These are phyloP conservation scores for Ceratobasidium sp. DNA, from an alignment of 1,284 basidiomycete species.

Conservation along the genomic window DNA sequence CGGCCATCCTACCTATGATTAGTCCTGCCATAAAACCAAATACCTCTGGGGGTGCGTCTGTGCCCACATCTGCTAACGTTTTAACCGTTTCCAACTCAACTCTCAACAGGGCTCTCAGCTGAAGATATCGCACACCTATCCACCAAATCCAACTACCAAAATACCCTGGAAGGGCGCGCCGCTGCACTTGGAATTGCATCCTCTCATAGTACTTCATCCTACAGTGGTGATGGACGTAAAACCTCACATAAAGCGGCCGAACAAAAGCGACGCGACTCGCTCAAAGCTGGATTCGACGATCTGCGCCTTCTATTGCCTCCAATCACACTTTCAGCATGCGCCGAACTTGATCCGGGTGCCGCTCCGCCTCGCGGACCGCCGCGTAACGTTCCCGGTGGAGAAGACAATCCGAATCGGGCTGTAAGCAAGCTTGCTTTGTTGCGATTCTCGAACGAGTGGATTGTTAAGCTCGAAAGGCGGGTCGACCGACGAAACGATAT, in stretches of 20 bases:
- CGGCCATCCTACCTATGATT: slow-evolving; percentile 45
- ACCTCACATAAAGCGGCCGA: slow-evolving; percentile 97
- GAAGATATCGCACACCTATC: slow-evolving; percentile 48
- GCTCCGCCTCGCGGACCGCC: slow-evolving; percentile 87
- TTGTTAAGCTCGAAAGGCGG: slow-evolving; percentile 78
- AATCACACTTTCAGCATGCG: slow-evolving; percentile 73
- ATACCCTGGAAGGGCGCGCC: slow-evolving; percentile 46
- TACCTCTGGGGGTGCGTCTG: slow-evolving; percentile 62
- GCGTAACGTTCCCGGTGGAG: slow-evolving; percentile 71
- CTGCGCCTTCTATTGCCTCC: slow-evolving; percentile 88
- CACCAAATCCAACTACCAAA: slow-evolving; percentile 48
- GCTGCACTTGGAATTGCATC: slow-evolving; percentile 39
- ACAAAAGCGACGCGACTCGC: slow-evolving; percentile 94
- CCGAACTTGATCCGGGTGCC: slow-evolving; percentile 79
- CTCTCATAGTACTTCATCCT: slow-evolving; percentile 11
- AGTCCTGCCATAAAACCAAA: slow-evolving; percentile 72
- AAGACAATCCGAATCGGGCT: slow-evolving; percentile 91
- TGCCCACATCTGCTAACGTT: slow-evolving; percentile 11
- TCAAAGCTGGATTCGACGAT: slow-evolving; percentile 97
- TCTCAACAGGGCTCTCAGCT: slow-evolving; percentile 42
- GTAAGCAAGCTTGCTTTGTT: slow-evolving; percentile 94
- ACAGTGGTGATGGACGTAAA: slow-evolving; percentile 65
- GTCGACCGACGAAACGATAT: slow-evolving; percentile 87
- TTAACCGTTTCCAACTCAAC: not conserved
- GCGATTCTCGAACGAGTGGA: slow-evolving; percentile 89